These are phyloP conservation scores for Micromonas commoda DNA, from an alignment of 139 green algal species.

Conservation along the genomic window DNA sequence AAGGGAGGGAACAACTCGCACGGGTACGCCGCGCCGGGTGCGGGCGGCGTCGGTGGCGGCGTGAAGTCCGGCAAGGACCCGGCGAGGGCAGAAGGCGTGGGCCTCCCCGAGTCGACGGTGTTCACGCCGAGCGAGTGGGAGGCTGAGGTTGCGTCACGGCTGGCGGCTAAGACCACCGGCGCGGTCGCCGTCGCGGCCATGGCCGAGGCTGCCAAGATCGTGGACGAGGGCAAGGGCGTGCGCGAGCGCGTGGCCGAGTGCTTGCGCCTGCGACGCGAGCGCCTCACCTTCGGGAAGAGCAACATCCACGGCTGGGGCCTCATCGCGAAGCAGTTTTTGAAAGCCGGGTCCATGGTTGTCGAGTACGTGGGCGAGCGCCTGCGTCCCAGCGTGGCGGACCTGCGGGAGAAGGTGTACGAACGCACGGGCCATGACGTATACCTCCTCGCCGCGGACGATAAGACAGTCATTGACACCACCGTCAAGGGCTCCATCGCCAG, in stretches of 20 bases:
- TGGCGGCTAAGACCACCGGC: neutral
- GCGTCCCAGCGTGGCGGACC: constrained; percentile 54
- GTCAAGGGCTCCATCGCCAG: constrained; percentile 56
- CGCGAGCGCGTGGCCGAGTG: neutral
- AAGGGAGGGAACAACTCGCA: neutral
- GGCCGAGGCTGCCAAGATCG: neutral
- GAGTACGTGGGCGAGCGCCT: constrained; percentile 81
- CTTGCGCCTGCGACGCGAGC: neutral
- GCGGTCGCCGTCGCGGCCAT: neutral
- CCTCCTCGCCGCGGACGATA: constrained; percentile 73
- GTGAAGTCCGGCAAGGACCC: neutral
- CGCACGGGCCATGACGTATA: constrained; percentile 72
- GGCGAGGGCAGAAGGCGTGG: neutral
- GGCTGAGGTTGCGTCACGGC: neutral
- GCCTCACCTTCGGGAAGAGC: constrained; percentile 36
- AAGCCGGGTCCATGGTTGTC: constrained; percentile 71
- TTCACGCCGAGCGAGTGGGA: constrained; percentile 15
- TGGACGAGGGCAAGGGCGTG: neutral
- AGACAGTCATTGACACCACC: constrained; percentile 76
- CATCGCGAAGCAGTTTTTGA: constrained; percentile 59
- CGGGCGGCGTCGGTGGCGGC: neutral
- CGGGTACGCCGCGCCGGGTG: neutral
- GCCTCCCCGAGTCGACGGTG: neutral
- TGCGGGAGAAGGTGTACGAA: constrained; percentile 65
- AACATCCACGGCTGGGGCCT: constrained; percentile 51